Percentiles rank a stretch among this genome's conserved stretches.
phyloP scores from a whole-genome alignment of 1,284 basidiomycete genomes.

The Malassezia psittaci region DNA sequence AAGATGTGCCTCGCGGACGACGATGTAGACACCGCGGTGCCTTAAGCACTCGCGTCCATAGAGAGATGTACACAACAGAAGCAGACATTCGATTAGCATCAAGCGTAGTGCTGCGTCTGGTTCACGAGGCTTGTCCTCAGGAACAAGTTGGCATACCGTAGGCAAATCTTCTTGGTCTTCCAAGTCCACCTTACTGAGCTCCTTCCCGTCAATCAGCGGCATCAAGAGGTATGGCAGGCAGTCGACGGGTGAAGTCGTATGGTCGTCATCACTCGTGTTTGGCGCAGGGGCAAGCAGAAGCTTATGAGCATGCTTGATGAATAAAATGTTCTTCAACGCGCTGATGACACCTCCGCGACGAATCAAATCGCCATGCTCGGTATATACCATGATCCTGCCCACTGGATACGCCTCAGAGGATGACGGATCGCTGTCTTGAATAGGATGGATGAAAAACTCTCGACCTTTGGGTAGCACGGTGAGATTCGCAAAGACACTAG shows the following conservation, averaged over 20 bases:
- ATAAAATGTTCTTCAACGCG: slow-evolving; percentile 44
- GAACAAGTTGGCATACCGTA: slow-evolving; percentile 73
- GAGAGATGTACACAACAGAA: slow-evolving; percentile 76
- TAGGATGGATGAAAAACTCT: slow-evolving; percentile 39
- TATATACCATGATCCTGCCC: slow-evolving; percentile 41
- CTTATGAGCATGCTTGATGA: slow-evolving; percentile 40
- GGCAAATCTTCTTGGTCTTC: slow-evolving; percentile 84
- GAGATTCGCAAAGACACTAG: slow-evolving; percentile 46
- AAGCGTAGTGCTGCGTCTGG: slow-evolving; percentile 66
- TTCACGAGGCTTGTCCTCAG: slow-evolving; percentile 73
- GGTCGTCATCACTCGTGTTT: slow-evolving; percentile 19
- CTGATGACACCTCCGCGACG: slow-evolving; percentile 44
- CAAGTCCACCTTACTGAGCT: slow-evolving; percentile 48
- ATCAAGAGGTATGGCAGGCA: slow-evolving; percentile 58
- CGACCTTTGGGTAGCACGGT: slow-evolving; percentile 37
- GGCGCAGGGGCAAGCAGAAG: slow-evolving; percentile 37
- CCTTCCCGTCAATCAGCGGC: slow-evolving; percentile 86
- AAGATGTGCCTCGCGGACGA: slow-evolving; percentile 70
- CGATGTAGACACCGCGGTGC: slow-evolving; percentile 72
- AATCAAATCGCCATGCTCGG: slow-evolving; percentile 46
- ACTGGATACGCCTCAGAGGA: slow-evolving; percentile 38
- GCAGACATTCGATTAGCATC: slow-evolving; percentile 76
- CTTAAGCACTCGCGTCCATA: slow-evolving; percentile 76
- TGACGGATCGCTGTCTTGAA: slow-evolving; percentile 18
- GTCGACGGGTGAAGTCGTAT: slow-evolving; percentile 29